Base-by-base conservation (phyloP, 768 basidiomycete species). In the Termitomyces sp. region DNA sequence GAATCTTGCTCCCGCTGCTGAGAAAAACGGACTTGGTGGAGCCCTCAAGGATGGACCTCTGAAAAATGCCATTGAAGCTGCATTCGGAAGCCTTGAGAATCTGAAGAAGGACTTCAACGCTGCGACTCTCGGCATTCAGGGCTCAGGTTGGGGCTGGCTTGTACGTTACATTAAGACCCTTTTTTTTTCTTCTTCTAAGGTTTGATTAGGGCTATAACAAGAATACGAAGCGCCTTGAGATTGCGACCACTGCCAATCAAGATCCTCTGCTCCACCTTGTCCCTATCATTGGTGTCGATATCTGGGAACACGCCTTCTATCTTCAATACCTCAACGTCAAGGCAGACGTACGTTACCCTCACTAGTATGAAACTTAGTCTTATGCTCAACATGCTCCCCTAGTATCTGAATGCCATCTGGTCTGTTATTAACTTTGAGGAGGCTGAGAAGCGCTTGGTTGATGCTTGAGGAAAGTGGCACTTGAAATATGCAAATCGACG, bases 281-380 rank as follows among this genome's bases (percentile, higher is more conserved):
- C 50, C 91, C 94, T 55, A 80, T 96, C 75, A 89, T 95, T 64
- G 93, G 94, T 46, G 87, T 96, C 64, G 94, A 95, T 61, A 85
- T 95, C 68, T 95, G 94, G 94, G 93, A 95, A 75, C 94, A 95
- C 66, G 92, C 92, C 51, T 92, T 94, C 79, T 97, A 95, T 77
- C 83, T 96, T 66, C 93, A 97, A 72, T 97, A 97, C 77, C 83
- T 89, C 74, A 96, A 96, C 74, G 93, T 94, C 70, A 96, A 95
- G 82, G 84, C 74, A 55, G 90, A 95, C 64, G 93, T 95, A 67
- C 70, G 93, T 81, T 37, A 4, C 53, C 13, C 26, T 26, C 26
- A 13, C 6, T 16, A 7, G 29, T 29, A 1, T 29, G 20, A 29
- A 29, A 13, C 5, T 13, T 27, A 18, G 47, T 34, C 27, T 24